These are phyloP conservation scores for Albifimbria verrucaria DNA, from an alignment of 2,329 filamentous ascomycete genomes.

Conservation along the genomic window DNA sequence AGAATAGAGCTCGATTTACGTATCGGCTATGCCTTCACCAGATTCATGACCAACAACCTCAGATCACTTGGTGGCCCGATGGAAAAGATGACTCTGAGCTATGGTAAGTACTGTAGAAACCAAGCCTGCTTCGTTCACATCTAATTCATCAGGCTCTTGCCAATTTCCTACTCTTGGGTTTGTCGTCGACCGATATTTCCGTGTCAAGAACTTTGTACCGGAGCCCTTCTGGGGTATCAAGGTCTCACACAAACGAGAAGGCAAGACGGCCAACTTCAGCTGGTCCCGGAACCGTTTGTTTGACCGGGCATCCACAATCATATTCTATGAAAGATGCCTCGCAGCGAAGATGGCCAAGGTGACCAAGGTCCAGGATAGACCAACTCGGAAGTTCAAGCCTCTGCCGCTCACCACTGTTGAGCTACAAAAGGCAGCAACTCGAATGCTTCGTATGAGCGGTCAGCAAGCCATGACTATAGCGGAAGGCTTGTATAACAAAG, in stretches of 20 bases:
- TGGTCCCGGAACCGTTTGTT: constrained; percentile 85
- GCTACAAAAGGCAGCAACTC: constrained; percentile 90
- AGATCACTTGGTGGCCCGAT: constrained; percentile 67
- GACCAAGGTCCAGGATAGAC: constrained; percentile 82
- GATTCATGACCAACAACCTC: constrained; percentile 79
- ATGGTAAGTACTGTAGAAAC: constrained; percentile 59
- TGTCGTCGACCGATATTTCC: constrained; percentile 92
- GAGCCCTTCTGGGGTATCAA: constrained; percentile 93
- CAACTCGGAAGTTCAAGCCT: constrained; percentile 91
- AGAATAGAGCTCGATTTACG: constrained; percentile 90
- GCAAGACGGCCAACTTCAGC: constrained; percentile 75
- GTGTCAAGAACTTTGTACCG: constrained; percentile 88
- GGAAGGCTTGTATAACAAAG: constrained; percentile 85
- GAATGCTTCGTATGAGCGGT: constrained; percentile 85
- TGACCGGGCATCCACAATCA: constrained; percentile 74
- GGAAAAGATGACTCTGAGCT: constrained; percentile 68
- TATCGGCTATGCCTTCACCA: constrained; percentile 89
- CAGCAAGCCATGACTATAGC: constrained; percentile 86
- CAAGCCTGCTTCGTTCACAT: not conserved
- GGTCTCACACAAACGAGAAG: constrained; percentile 72
- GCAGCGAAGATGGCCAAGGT: constrained; percentile 73
- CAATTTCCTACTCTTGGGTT: constrained; percentile 97
- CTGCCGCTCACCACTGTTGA: constrained; percentile 93
- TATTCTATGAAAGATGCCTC: constrained; percentile 85
- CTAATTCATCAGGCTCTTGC: constrained; percentile 63